phyloP scores from a whole-genome alignment of 129 eudicot species.

The Mikania micrantha region DNA sequence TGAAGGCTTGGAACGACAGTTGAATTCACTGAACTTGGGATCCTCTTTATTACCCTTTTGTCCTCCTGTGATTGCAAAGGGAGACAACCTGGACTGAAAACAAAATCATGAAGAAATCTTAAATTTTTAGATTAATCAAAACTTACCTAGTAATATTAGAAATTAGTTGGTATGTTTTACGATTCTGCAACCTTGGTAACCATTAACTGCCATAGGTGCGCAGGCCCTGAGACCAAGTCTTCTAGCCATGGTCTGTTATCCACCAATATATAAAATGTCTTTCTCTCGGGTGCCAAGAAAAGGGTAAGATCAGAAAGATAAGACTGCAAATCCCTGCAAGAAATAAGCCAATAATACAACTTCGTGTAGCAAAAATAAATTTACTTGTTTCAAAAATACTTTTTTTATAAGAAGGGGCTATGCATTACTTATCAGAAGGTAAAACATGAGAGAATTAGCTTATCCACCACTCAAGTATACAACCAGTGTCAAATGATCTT shows the following conservation, averaged over 20 bases:
- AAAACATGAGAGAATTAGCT: not conserved
- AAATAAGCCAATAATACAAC: not conserved
- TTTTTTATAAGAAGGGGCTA: not conserved
- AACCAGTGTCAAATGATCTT: not conserved
- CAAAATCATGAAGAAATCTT: not conserved
- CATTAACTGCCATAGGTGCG: constrained; percentile 97
- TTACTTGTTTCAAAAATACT: not conserved
- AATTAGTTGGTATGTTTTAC: constrained; percentile 9
- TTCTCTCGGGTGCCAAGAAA: constrained; percentile 78
- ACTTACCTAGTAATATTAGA: not conserved
- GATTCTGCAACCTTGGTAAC: constrained; percentile 76
- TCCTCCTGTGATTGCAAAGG: constrained; percentile 77
- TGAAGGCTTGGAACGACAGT: constrained; percentile 22
- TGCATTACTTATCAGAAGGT: not conserved
- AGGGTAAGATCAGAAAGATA: constrained; percentile 89
- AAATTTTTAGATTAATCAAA: not conserved
- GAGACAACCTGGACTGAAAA: constrained; percentile 91
- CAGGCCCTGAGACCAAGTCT: constrained; percentile 83
- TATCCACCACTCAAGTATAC: not conserved
- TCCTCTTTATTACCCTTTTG: constrained; percentile 49
- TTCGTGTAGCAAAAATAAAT: not conserved
- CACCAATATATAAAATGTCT: constrained; percentile 70
- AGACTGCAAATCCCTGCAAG: constrained; percentile 86
- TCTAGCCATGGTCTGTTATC: constrained; percentile 92
- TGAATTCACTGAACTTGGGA: constrained; percentile 31